phyloP scores from a whole-genome alignment of 2,329 filamentous ascomycete species.

The Alternaria viburni region DNA sequence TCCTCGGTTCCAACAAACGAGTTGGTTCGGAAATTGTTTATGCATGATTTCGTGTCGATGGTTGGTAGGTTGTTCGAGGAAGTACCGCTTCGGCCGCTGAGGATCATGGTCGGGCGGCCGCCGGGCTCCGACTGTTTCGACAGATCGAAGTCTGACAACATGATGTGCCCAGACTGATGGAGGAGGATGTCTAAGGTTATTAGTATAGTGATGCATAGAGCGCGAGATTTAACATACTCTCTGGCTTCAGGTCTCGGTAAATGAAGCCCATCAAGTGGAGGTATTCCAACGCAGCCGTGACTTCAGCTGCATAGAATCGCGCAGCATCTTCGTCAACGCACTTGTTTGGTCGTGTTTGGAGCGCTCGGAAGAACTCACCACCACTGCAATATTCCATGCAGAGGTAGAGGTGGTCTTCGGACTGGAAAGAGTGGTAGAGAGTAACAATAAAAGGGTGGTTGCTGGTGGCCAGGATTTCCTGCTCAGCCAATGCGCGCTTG shows the following conservation, averaged over 20 bases:
- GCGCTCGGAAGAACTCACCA: slow-evolving; percentile 95
- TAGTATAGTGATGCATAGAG: slow-evolving; percentile 38
- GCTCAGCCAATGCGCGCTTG: slow-evolving; percentile 95
- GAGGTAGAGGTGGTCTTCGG: slow-evolving; percentile 97
- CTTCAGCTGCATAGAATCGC: slow-evolving; percentile 95
- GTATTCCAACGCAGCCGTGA: slow-evolving; percentile 95
- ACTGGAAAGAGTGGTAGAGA: slow-evolving; percentile 98
- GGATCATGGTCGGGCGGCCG: slow-evolving; percentile 97
- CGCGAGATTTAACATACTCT: slow-evolving; percentile 68
- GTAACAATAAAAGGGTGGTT: slow-evolving; percentile 99
- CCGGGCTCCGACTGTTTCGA: slow-evolving; percentile 97
- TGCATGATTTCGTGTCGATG: slow-evolving; percentile 99
- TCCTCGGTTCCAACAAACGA: slow-evolving; percentile 98
- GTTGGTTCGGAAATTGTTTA: slow-evolving; percentile 97
- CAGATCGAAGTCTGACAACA: slow-evolving; percentile 98
- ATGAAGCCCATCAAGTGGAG: slow-evolving; percentile 99
- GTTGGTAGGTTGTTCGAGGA: slow-evolving; percentile 87
- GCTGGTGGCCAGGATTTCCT: slow-evolving; percentile 96
- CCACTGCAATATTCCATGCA: slow-evolving; percentile 99
- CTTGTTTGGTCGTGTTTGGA: slow-evolving; percentile 96
- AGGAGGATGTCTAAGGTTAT: slow-evolving; percentile 80
- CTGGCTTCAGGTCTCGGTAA: slow-evolving; percentile 95
- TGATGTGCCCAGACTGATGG: slow-evolving; percentile 99
- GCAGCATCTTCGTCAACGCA: slow-evolving; percentile 97
- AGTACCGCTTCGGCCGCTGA: slow-evolving; percentile 76